These are phyloP conservation scores for Porphyrellus sp. DNA, from an alignment of 1,284 basidiomycete genomes.

Conservation along the genomic window DNA sequence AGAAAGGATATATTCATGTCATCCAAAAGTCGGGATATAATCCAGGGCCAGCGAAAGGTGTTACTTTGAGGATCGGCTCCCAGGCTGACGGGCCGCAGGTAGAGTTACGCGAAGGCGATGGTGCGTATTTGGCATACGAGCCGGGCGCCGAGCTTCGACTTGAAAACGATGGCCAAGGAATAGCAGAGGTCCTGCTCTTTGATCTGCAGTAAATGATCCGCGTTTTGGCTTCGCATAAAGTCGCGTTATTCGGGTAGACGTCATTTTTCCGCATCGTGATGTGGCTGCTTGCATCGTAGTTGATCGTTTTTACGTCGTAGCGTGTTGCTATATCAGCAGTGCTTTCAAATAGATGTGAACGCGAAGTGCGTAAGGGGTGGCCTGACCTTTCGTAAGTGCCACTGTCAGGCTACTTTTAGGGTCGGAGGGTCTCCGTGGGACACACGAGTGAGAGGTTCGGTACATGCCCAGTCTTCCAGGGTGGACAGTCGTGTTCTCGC, in stretches of 20 bases:
- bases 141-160: conserved; percentile 46
- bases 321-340: conserved; percentile 2
- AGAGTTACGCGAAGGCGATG: conserved; percentile 62
- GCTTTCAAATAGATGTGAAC: background rate
- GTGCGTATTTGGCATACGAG: conserved; percentile 58
- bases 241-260: background rate
- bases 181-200: conserved; percentile 71
- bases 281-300: background rate
- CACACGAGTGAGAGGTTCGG: too few species aligned
- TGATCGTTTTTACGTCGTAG: conserved; percentile 4
- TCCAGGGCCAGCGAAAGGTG: conserved; percentile 46
- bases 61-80: conserved; percentile 46
- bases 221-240: background rate
- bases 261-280: background rate
- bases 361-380: background rate
- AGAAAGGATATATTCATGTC: conserved; percentile 67
- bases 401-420: too few species aligned
- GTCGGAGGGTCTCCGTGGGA: too few species aligned
- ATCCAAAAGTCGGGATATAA: conserved; percentile 80
- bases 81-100: conserved; percentile 38
- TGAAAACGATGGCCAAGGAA: conserved; percentile 57
- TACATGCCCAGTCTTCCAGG: background rate
- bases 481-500: background rate
- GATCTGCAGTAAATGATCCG: conserved; percentile 53
- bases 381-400: background rate